phyloP scores from a whole-genome alignment of 352 stramenopile species.

The Phytopythium mirpurense region DNA sequence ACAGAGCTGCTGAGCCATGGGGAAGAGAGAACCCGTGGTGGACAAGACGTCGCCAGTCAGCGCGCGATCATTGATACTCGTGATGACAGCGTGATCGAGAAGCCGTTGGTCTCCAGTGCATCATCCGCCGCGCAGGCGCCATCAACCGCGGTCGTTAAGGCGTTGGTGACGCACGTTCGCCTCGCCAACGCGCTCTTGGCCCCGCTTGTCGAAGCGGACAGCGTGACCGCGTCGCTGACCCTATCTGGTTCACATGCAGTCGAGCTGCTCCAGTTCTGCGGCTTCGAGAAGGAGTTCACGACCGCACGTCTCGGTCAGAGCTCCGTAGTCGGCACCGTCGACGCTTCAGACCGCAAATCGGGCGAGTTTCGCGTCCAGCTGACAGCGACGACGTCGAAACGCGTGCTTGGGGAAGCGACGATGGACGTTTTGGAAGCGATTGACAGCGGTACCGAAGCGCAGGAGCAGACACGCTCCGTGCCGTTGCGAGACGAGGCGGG shows the following conservation, averaged over 20 bases:
- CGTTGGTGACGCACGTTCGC: not conserved
- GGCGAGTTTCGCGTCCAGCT: not conserved
- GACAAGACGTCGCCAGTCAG: not conserved
- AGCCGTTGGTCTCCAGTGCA: not conserved
- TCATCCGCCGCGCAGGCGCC: not conserved
- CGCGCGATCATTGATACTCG: not conserved
- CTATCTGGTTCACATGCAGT: not conserved
- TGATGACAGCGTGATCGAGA: not conserved
- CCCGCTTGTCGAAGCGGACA: not conserved
- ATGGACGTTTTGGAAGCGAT: not conserved
- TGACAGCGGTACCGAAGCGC: not conserved
- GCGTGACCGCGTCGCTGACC: not conserved
- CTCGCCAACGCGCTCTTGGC: not conserved
- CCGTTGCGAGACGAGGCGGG: not conserved
- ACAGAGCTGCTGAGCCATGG: not conserved
- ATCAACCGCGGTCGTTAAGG: not conserved
- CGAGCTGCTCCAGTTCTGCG: slow-evolving; percentile 1
- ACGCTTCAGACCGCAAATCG: not conserved
- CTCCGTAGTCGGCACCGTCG: not conserved
- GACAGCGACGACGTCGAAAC: not conserved
- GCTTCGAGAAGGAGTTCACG: slow-evolving; percentile 4
- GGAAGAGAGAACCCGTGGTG: not conserved
- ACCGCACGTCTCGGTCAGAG: not conserved
- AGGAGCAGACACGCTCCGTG: not conserved
- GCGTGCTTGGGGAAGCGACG: not conserved